phyloP scores from a whole-genome alignment of 257 asterid species.

The Rehmannia glutinosa region DNA sequence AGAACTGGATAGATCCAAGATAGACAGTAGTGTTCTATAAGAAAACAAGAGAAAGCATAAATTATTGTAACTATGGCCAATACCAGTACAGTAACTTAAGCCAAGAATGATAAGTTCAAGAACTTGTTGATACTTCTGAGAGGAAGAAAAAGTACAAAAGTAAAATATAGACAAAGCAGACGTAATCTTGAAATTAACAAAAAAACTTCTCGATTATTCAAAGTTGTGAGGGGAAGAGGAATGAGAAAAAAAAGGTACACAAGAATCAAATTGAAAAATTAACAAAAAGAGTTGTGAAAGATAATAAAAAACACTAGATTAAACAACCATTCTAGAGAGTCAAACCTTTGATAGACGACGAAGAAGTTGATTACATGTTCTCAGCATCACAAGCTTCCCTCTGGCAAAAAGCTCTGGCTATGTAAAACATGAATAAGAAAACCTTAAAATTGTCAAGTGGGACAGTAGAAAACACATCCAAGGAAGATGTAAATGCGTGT shows the following conservation, averaged over 20 bases:
- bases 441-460: conserved; percentile 6
- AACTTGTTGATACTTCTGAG: neutral
- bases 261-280: conserved; percentile 11
- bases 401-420: conserved; percentile 98
- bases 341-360: conserved; percentile 96
- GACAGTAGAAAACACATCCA: conserved; percentile 15
- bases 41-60: neutral
- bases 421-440: conserved; percentile 5
- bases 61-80: neutral
- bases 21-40: neutral
- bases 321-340: conserved; percentile 9
- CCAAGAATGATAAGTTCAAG: neutral
- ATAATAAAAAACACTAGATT: conserved; percentile 2
- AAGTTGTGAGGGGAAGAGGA: neutral
- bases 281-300: conserved; percentile 3
- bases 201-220: conserved; percentile 6
- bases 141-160: neutral
- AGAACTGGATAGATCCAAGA: conserved; percentile 4
- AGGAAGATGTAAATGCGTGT: conserved; percentile 7
- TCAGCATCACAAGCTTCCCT: conserved; percentile 98
- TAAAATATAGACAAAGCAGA: neutral
- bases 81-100: neutral
- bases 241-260: neutral
- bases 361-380: conserved; percentile 98
- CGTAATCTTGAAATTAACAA: neutral